phyloP scores from a whole-genome alignment of 202 grass and related monocot genomes.

The Carex arenaria region DNA sequence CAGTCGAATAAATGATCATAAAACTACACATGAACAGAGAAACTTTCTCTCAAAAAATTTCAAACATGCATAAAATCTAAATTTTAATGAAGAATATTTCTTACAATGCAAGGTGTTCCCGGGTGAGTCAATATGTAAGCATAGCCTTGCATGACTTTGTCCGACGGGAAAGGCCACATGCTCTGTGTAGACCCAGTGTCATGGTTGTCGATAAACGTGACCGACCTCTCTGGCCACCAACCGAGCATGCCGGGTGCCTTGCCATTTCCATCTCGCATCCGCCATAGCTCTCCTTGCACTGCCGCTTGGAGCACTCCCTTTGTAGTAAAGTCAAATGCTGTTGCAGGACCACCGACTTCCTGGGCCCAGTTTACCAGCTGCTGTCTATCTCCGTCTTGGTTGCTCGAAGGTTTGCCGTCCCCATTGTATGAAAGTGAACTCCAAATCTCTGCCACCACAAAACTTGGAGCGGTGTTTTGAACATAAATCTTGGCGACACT shows the following conservation, averaged over 20 bases:
- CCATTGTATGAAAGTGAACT: conserved; percentile 45
- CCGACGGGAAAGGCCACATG: conserved; percentile 32
- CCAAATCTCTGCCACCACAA: conserved; percentile 85
- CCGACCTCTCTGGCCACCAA: conserved; percentile 66
- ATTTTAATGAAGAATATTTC: conserved; percentile 11
- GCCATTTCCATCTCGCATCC: conserved; percentile 54
- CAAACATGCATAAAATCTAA: background rate
- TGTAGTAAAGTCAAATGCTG: conserved; percentile 81
- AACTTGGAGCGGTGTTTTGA: conserved; percentile 32
- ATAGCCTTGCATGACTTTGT: conserved; percentile 62
- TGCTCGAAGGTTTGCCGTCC: conserved; percentile 45
- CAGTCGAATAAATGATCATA: conserved; percentile 71
- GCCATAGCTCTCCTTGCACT: conserved; percentile 61
- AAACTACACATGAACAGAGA: conserved; percentile 27
- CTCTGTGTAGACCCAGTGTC: conserved; percentile 33
- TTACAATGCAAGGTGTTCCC: conserved; percentile 32
- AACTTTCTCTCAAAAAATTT: background rate
- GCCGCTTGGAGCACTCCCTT: conserved; percentile 69
- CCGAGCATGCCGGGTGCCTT: conserved; percentile 69
- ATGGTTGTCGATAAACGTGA: conserved; percentile 89
- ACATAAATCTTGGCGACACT: conserved; percentile 59
- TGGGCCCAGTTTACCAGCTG: conserved; percentile 69
- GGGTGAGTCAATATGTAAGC: conserved; percentile 70
- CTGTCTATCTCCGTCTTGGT: conserved; percentile 54
- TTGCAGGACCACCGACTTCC: conserved; percentile 44